Conservation (phyloP, 2,329 filamentous ascomycete species). For the Xylaria sp. region DNA sequence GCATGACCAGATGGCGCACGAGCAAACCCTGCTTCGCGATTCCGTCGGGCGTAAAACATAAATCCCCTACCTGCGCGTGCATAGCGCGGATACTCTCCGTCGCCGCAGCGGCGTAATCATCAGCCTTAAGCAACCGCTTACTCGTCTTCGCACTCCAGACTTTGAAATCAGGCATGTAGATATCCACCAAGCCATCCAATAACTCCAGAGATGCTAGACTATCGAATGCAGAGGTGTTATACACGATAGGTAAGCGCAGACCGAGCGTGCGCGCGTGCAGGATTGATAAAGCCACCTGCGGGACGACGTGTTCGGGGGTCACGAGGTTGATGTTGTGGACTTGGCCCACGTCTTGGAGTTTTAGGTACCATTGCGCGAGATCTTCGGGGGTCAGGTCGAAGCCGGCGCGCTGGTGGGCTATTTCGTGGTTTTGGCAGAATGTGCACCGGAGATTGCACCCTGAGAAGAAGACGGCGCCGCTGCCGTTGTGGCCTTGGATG, state of each 20-base stretch:
- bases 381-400: conserved; percentile 83
- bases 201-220: conserved; percentile 76
- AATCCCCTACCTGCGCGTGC: conserved; percentile 83
- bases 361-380: conserved; percentile 84
- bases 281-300: conserved; percentile 82
- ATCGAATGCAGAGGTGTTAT: conserved; percentile 88
- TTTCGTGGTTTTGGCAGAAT: conserved; percentile 86
- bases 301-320: conserved; percentile 87
- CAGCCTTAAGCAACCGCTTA: conserved; percentile 79
- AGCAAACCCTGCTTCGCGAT: conserved; percentile 82
- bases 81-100: conserved; percentile 82
- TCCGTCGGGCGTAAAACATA: conserved; percentile 84
- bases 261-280: conserved; percentile 77
- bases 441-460: conserved; percentile 80
- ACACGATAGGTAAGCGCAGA: conserved; percentile 78
- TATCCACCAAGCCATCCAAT: conserved; percentile 83
- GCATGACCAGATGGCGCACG: conserved; percentile 86
- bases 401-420: conserved; percentile 82
- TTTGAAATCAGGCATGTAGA: conserved; percentile 91
- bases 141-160: conserved; percentile 76
- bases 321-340: conserved; percentile 93
- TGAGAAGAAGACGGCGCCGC: conserved; percentile 83
- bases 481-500: conserved; percentile 83
- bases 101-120: conserved; percentile 77
- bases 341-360: conserved; percentile 80